Base-by-base conservation (phyloP, 441 rosid species). In the Capsella rubella region DNA sequence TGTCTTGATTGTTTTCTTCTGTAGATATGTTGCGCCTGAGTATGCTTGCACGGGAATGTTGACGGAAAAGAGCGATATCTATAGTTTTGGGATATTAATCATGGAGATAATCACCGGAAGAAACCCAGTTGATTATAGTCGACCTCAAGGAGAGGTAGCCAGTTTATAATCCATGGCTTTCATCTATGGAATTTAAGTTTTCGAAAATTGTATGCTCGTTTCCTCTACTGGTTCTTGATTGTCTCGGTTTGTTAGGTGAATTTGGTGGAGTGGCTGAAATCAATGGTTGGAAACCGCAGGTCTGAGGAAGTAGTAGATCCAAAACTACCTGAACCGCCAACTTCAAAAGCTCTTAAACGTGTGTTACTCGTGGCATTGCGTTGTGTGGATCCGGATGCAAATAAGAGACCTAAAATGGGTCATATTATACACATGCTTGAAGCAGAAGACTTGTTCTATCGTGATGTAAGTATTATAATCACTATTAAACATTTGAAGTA, bases 1-100 rank as follows among this genome's bases (percentile, higher is more conserved):
- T 11, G 37, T 15, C 2, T 70, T 57, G 71, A 10, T 51, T 50
- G 71, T 54, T 64, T 6, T 40, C 32, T 80, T 66, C 46, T 64
- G 47, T 64, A 95, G 99, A 37, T 95, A 95, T 74, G 98, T 95
- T 28, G 99, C 98, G 9, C 98, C 99, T 7, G 99, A 95, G 69
- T 95, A 95, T 86, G 99, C 99, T 77, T 95, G 96, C 83, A 95
- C 99, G 0, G 99, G 99, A 74, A 89, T 90, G 99, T 81, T 95
- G 73, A 95, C 85, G 34, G 99, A 95, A 81, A 95, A 90, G 74
- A 95, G 99, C 69, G 99, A 95, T 73, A 76, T 90, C 35, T 95
- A 95, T 78, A 95, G 99, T 80, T 92, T 95, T 10, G 99, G 99
- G 52, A 84, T 95, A 63, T 89, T 95, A 52, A 85, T 89, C 39